phyloP scores from a whole-genome alignment of 2,329 filamentous ascomycete species.

The Fusarium torreyae region DNA sequence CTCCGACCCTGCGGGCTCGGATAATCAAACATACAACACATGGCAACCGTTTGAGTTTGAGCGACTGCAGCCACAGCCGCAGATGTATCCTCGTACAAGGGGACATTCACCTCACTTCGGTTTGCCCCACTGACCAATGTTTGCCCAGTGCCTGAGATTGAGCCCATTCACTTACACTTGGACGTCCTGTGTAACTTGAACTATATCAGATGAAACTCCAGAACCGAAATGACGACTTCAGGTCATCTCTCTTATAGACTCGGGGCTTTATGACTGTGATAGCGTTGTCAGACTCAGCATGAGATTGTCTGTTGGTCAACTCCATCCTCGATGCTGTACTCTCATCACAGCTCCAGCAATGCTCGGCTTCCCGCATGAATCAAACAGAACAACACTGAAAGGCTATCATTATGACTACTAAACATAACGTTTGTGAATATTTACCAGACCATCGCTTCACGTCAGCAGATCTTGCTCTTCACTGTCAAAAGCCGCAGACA shows the following conservation, averaged over 20 bases:
- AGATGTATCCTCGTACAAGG: slow-evolving; percentile 40
- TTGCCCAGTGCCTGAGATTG: slow-evolving; percentile 14
- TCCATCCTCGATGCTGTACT: slow-evolving; percentile 14
- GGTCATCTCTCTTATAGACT: background rate
- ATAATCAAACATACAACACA: slow-evolving; percentile 35
- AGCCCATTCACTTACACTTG: slow-evolving; percentile 8
- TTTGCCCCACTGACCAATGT: slow-evolving; percentile 22
- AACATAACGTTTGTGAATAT: background rate
- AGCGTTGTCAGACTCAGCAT: background rate
- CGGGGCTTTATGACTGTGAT: background rate
- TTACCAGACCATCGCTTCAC: background rate
- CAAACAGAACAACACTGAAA: slow-evolving; percentile 15
- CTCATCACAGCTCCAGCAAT: slow-evolving; percentile 17
- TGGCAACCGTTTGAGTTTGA: slow-evolving; percentile 37
- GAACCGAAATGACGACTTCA: slow-evolving; percentile 22
- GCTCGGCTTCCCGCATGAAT: slow-evolving; percentile 32
- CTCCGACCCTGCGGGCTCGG: slow-evolving; percentile 27
- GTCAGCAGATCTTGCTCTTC: background rate
- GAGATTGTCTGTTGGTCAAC: background rate
- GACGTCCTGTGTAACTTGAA: slow-evolving; percentile 15
- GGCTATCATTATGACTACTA: background rate
- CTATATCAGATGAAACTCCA: slow-evolving; percentile 15
- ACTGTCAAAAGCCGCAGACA: background rate
- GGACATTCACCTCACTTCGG: slow-evolving; percentile 4
- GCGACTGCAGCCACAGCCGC: slow-evolving; percentile 32